Base-by-base conservation (phyloP, 1,139 yeast species). In the Taiozyma onychis region DNA sequence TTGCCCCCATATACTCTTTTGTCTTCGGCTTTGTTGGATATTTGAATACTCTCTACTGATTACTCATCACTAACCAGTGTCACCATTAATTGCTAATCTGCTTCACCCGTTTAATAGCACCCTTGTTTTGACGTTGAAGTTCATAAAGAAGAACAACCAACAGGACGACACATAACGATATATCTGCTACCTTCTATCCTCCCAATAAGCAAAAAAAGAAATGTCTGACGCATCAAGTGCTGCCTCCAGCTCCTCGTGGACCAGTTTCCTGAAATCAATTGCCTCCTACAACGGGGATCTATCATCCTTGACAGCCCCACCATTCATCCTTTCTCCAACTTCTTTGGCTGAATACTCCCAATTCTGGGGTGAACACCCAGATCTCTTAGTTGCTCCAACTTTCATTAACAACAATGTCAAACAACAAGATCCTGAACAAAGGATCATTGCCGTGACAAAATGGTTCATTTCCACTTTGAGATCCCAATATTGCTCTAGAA, bases 261-360 rank as follows among this genome's bases (percentile, higher is more conserved):
- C 95, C 22, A 81, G 91, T 24, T 91, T 93, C 67, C 76, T 93
- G 60, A 88, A 89, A 71, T 88, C 97, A 49, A 82, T 93, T 62
- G 95, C 97, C 41, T 82, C 95, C 14, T 93, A 88, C 70, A 90
- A 91, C 60, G 99, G 99, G 42, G 99, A 93, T 66, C 74, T 93
- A 58, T 88, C 97, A 18, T 84, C 96, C 2, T 73, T 93, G 64
- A 90, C 99, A 2, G 99, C 99, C 2, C 99, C 99, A 28, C 97
- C 99, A n/a, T 93, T 93, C 70, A 93, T 93, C 60, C 76, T 93
- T 55, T 88, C 97, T 10, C 91, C 97, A 27, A 85, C 88, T 8
- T 91, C 98, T 3, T 76, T 89, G 61, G 81, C 83, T 30, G 99
- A 93, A 71, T 93, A 88, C 70, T 86, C 97, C 18, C 93, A 88